Evolutionary conservation across 805 yeast genomes (phyloP).

Genomic region (Yarrowia alimentaria): DNA sequence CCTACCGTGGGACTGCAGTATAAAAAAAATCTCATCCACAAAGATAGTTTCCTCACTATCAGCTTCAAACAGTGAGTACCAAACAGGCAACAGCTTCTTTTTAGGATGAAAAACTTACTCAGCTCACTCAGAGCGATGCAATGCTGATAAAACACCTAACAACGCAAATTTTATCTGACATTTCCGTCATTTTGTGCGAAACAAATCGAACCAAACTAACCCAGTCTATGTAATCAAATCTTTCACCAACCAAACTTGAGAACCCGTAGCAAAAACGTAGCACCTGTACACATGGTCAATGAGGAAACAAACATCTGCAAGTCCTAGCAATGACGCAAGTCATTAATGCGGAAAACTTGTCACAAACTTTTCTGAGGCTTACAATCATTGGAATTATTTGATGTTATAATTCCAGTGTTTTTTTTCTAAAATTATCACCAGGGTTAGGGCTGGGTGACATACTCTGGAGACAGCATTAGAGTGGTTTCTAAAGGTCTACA

Average conservation of each 20-base stretch:
- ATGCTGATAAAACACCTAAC: slow-evolving; percentile 27
- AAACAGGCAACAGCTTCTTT: not conserved
- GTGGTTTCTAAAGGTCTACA: too few species aligned
- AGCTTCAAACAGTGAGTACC: slow-evolving; percentile 22
- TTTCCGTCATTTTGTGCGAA: not conserved
- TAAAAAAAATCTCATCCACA: too few species aligned
- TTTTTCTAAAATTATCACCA: too few species aligned
- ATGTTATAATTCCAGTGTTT: too few species aligned
- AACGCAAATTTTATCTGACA: slow-evolving; percentile 21
- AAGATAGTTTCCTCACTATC: too few species aligned
- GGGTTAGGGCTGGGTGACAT: too few species aligned
- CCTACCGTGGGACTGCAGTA: not conserved
- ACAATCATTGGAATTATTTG: not conserved
- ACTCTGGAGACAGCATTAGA: too few species aligned
- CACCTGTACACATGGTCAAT: slow-evolving; percentile 16
- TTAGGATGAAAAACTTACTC: slow-evolving; percentile 23
- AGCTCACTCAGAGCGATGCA: slow-evolving; percentile 27
- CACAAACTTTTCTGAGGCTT: slow-evolving; percentile 28
- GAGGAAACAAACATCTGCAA: slow-evolving; percentile 28
- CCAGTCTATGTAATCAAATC: slow-evolving; percentile 3
- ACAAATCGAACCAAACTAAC: slow-evolving; percentile 1
- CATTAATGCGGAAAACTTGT: slow-evolving; percentile 25
- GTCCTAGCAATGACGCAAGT: slow-evolving; percentile 22
- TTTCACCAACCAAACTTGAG: not conserved
- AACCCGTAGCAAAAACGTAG: not conserved